Evolutionary conservation across 305 asterid species (phyloP), one percentile per base, ranked within the genome.

Genomic region (Solanum chacoense): DNA sequence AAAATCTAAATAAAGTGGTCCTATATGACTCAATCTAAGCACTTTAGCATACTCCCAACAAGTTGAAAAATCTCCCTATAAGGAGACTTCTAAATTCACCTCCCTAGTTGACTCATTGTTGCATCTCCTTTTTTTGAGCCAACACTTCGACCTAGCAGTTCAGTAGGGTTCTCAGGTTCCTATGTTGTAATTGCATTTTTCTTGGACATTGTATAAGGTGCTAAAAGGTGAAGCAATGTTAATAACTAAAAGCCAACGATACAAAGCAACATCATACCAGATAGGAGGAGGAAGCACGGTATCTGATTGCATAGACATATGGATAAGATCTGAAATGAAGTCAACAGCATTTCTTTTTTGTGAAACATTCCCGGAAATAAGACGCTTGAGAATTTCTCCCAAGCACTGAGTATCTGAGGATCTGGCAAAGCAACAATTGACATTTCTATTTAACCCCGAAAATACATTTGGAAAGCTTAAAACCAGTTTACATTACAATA

Each of bases 341-440:
- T 95, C 98, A 90, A 94, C 85, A 85, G 95, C 98, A 95, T 97
- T 97, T 93, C 90, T 95, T 92, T 95, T 94, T 90, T 91, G 98
- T 67, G 96, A 91, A 86, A 83, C 89, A 91, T 88, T 93, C 88
- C 93, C 93, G 11, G 96, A 92, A 92, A 42, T 81, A 88, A 93
- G 91, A 89, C 91, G 93, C 93, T 92, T 93, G 76, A 97, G 91
- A 91, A 97, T 92, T 89, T 96, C 93, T 90, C 92, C 85, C 90
- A 97, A 93, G 91, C 95, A 93, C 87, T 88, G 88, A 84, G 90
- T 87, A 90, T 94, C 95, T 72, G 93, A 93, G 94, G 95, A 93
- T 92, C 99, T 97, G 95, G 77, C 85, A 79, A 88, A 90, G 89
- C 91, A 93, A 88, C 14, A 42, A 81, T 71, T 36, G 88, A 74